phyloP scores from a whole-genome alignment of 441 rosid species.

The Erysimum pusillum region DNA sequence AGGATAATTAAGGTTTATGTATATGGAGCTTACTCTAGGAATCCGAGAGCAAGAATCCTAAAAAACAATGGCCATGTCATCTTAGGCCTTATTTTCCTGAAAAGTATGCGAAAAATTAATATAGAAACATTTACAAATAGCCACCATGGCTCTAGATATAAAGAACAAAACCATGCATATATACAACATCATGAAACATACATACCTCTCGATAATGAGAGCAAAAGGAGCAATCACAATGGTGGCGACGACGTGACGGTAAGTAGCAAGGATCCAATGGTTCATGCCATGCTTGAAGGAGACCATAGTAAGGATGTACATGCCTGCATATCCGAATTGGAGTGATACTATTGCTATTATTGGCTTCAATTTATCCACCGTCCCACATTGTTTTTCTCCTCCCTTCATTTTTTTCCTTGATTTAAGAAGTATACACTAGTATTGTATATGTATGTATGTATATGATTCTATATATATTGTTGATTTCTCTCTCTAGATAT shows the following conservation, averaged over 20 bases:
- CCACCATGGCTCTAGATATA: background rate
- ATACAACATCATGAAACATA: slow-evolving; percentile 15
- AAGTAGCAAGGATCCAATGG: slow-evolving; percentile 73
- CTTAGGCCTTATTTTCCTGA: slow-evolving; percentile 92
- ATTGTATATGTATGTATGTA: background rate
- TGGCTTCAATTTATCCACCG: slow-evolving; percentile 60
- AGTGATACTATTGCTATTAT: slow-evolving; percentile 75
- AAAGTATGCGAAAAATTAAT: slow-evolving; percentile 11
- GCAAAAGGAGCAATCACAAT: slow-evolving; percentile 85
- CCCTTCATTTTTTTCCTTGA: slow-evolving; percentile 32
- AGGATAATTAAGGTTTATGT: background rate
- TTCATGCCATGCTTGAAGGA: slow-evolving; percentile 86
- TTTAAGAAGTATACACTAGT: slow-evolving; percentile 9
- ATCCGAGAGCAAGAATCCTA: slow-evolving; percentile 72
- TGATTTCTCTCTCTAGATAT: slow-evolving; percentile 15
- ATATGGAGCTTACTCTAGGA: slow-evolving; percentile 75
- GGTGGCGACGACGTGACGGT: slow-evolving; percentile 86
- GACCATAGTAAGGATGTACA: slow-evolving; percentile 77
- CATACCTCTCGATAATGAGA: slow-evolving; percentile 69
- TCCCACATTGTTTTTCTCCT: slow-evolving; percentile 51
- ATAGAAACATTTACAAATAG: background rate
- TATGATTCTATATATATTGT: slow-evolving; percentile 1
- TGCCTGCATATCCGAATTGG: slow-evolving; percentile 91
- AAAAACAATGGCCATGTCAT: slow-evolving; percentile 77
- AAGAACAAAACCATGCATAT: slow-evolving; percentile 20